Evolutionary conservation across 805 yeast species (phyloP).

Genomic region (Zygoascus tannicola): DNA sequence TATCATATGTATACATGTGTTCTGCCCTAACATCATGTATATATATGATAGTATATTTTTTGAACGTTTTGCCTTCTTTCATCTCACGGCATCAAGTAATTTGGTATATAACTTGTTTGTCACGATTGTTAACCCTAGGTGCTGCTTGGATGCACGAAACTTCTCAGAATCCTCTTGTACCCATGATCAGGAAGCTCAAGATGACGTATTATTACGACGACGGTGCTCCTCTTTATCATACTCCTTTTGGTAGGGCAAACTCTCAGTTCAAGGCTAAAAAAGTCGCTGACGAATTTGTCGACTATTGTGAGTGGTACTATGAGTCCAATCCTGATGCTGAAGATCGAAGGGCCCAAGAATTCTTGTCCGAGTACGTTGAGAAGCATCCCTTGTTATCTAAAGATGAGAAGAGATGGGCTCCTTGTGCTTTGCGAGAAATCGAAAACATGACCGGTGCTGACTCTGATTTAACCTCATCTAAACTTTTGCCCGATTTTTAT

Average conservation of each 20-base stretch:
- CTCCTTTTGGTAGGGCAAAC: slow-evolving; percentile 16
- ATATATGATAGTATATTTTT: slow-evolving; percentile 3
- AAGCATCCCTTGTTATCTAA: slow-evolving; percentile 15
- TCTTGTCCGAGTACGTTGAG: slow-evolving; percentile 17
- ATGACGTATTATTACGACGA: slow-evolving; percentile 19
- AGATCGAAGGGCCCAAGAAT: slow-evolving; percentile 19
- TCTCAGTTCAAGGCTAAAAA: slow-evolving; percentile 20
- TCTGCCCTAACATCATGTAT: slow-evolving; percentile 2
- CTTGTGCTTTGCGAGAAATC: slow-evolving; percentile 17
- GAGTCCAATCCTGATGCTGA: slow-evolving; percentile 16
- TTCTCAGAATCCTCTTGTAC: slow-evolving; percentile 51
- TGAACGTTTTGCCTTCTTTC: too few relatives aligned
- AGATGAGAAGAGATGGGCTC: slow-evolving; percentile 18
- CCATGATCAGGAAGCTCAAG: slow-evolving; percentile 14
- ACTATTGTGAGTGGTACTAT: slow-evolving; percentile 18
- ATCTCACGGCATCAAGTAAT: too few relatives aligned
- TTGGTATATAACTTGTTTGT: too few relatives aligned
- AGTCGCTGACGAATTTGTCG: slow-evolving; percentile 20
- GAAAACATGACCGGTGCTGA: slow-evolving; percentile 16
- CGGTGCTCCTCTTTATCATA: slow-evolving; percentile 16
- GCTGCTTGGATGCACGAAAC: slow-evolving; percentile 87
- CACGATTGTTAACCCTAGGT: too few relatives aligned
- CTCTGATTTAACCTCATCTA: slow-evolving; percentile 14
- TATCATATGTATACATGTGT: slow-evolving; percentile 3
- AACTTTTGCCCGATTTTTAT: slow-evolving; percentile 10